Evolutionary conservation across 2,329 filamentous ascomycete genomes (phyloP).

Genomic region (Xenoacremonium recifei): DNA sequence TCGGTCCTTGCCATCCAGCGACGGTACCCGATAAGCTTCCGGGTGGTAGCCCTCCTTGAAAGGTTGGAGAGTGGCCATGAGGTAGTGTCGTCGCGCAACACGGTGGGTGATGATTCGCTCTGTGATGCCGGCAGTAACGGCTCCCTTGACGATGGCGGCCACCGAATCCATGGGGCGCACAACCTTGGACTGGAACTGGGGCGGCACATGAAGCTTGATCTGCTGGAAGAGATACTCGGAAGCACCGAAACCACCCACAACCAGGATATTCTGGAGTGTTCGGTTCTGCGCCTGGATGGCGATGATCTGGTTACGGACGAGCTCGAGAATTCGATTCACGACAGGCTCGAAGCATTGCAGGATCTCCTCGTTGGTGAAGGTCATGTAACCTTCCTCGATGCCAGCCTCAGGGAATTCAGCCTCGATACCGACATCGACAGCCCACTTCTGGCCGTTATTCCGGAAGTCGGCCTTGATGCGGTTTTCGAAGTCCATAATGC

Average conservation of each 20-base stretch:
- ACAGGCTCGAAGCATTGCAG: conserved; percentile 98
- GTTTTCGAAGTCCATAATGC: conserved; percentile 99
- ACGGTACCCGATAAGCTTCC: conserved; percentile 95
- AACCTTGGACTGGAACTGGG: conserved; percentile 97
- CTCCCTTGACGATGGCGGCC: conserved; percentile 96
- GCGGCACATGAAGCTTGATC: conserved; percentile 96
- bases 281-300: conserved; percentile 98
- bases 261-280: conserved; percentile 89
- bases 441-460: conserved; percentile 99
- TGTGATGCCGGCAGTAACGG: conserved; percentile 95
- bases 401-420: conserved; percentile 96
- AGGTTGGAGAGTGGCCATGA: conserved; percentile 97
- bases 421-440: conserved; percentile 97
- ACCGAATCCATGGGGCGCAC: conserved; percentile 99
- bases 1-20: conserved; percentile 91
- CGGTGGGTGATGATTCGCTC: conserved; percentile 96
- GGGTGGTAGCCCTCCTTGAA: conserved; percentile 99
- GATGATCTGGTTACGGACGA: conserved; percentile 97
- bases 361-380: conserved; percentile 98
- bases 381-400: conserved; percentile 99
- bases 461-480: conserved; percentile 99
- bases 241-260: conserved; percentile 96
- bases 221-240: conserved; percentile 99
- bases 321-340: conserved; percentile 92
- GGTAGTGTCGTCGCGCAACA: conserved; percentile 94